Evolutionary conservation across 2,329 filamentous ascomycete species (phyloP).

Genomic region (Lecanicillium sp.): DNA sequence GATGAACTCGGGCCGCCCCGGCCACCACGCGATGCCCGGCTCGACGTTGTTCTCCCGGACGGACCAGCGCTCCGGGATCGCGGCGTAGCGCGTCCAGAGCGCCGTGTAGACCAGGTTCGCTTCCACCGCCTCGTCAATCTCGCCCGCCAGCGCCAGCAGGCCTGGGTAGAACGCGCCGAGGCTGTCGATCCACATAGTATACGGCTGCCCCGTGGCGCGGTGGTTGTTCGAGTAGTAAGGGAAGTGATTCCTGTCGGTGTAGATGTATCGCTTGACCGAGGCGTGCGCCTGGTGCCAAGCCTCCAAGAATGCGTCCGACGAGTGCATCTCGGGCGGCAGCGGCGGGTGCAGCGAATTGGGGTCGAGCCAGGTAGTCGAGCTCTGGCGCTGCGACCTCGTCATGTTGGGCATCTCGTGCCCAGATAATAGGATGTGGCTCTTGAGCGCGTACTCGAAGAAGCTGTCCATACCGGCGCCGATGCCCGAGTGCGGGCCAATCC

Average conservation of each 20-base stretch:
- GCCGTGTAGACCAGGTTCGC: conserved; percentile 88
- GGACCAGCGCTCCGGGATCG: conserved; percentile 91
- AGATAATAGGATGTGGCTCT: conserved; percentile 85
- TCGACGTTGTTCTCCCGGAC: conserved; percentile 78
- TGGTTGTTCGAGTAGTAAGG: conserved; percentile 93
- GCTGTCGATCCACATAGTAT: conserved; percentile 94
- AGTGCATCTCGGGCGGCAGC: conserved; percentile 59
- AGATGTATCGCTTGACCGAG: conserved; percentile 86
- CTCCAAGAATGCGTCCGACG: conserved; percentile 69
- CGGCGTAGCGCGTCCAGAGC: conserved; percentile 91
- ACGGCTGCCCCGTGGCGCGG: conserved; percentile 76
- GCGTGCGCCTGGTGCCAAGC: conserved; percentile 83
- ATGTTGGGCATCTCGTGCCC: conserved; percentile 57
- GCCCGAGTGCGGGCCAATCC: conserved; percentile 84
- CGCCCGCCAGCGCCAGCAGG: conserved; percentile 75
- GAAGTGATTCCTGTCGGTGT: conserved; percentile 68
- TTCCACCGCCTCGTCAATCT: conserved; percentile 84
- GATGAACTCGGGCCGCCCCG: conserved; percentile 90
- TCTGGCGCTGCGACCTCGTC: conserved; percentile 34
- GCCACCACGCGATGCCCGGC: conserved; percentile 87
- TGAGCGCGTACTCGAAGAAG: conserved; percentile 97
- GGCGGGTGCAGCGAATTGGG: conserved; percentile 58
- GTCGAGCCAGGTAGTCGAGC: conserved; percentile 46
- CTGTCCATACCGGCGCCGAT: conserved; percentile 96
- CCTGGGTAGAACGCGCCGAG: conserved; percentile 93